Percentiles rank a stretch among this genome's conserved stretches.
These are phyloP conservation scores for Capronia epimyces DNA, from an alignment of 2,329 filamentous ascomycete genomes.

Conservation along the genomic window DNA sequence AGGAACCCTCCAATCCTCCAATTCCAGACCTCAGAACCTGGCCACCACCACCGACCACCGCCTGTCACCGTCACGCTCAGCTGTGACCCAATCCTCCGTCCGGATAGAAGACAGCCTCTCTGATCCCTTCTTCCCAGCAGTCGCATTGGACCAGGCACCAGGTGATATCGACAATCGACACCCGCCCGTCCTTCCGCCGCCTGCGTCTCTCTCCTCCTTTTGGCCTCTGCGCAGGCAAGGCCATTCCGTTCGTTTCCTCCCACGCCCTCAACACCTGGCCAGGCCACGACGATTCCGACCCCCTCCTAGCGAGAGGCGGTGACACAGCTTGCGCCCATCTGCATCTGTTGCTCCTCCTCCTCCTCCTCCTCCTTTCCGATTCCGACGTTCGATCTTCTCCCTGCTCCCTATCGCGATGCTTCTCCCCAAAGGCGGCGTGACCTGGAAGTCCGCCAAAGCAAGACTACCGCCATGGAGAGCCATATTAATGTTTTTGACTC, in stretches of 20 bases:
- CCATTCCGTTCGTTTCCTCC: constrained; percentile 21
- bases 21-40: too few relatives aligned
- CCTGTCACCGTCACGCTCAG: not conserved
- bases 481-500: constrained; percentile 63
- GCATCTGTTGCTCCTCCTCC: constrained; percentile 2
- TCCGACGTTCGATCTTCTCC: constrained; percentile 2
- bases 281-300: constrained; percentile 18
- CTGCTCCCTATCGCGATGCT: constrained; percentile 58
- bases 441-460: constrained; percentile 84
- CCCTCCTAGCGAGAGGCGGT: constrained; percentile 22
- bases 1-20: too few relatives aligned
- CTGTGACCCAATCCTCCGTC: not conserved
- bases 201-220: constrained; percentile 7
- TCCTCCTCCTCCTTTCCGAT: too few relatives aligned
- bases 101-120: not conserved
- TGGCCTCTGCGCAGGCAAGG: constrained; percentile 18
- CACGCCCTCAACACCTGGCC: constrained; percentile 11
- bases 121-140: not conserved
- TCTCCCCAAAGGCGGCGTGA: constrained; percentile 81
- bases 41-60: not conserved
- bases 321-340: not conserved
- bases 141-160: not conserved
- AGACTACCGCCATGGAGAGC: constrained; percentile 72
- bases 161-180: not conserved
- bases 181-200: not conserved